These are phyloP conservation scores for Lecanicillium sp. DNA, from an alignment of 2,329 filamentous ascomycete species.

Conservation along the genomic window DNA sequence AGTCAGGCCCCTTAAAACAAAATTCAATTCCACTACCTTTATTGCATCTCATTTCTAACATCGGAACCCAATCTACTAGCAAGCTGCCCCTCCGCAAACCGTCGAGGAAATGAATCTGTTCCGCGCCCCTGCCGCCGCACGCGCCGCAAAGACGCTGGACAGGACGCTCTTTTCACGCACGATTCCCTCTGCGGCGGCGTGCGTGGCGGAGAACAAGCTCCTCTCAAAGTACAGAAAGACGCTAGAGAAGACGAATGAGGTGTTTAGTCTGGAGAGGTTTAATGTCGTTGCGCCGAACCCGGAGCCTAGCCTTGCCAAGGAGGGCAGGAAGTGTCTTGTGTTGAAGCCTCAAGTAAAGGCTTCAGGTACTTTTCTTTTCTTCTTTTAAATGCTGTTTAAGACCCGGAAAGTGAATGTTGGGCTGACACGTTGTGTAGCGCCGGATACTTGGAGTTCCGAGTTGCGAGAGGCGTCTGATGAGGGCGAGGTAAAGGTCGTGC, in stretches of 20 bases:
- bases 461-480: conserved; percentile 60
- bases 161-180: conserved; percentile 73
- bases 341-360: conserved; percentile 47
- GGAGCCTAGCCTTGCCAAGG: conserved; percentile 38
- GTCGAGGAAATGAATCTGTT: conserved; percentile 50
- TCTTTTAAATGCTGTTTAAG: conserved; percentile 3
- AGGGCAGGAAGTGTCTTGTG: conserved; percentile 54
- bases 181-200: conserved; percentile 68
- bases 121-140: conserved; percentile 65
- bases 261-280: conserved; percentile 56
- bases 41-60: too few relatives aligned
- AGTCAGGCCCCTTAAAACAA: too few relatives aligned
- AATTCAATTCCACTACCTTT: too few relatives aligned
- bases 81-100: too few relatives aligned
- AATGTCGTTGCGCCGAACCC: conserved; percentile 57
- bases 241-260: conserved; percentile 56
- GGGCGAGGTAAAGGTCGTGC: conserved; percentile 61
- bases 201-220: conserved; percentile 64
- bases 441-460: conserved; percentile 66
- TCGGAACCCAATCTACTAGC: too few relatives aligned
- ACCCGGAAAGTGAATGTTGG: too few relatives aligned
- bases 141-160: conserved; percentile 73
- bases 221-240: conserved; percentile 64
- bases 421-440: conserved; percentile 25
- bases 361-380: conserved; percentile 29